A percentile compares a stretch with the other conserved stretches of the same genome.
These are phyloP conservation scores for Byssoonygena ceratinophila DNA, from an alignment of 2,329 filamentous ascomycete species.

Conservation along the genomic window DNA sequence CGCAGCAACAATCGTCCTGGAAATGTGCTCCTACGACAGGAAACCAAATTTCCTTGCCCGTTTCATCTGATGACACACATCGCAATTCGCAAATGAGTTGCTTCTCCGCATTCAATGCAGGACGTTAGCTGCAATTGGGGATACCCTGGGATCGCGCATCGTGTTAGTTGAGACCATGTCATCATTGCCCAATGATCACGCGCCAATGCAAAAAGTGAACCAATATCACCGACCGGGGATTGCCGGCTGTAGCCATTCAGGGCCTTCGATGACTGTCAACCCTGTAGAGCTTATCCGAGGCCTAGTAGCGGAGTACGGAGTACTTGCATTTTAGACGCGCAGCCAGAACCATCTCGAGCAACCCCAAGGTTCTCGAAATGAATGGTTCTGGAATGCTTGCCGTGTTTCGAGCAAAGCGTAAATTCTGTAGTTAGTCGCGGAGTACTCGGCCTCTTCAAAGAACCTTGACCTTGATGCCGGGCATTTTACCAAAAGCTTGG, in stretches of 20 bases:
- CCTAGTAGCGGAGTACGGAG: neutral
- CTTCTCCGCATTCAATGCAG: constrained; percentile 7
- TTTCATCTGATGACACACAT: constrained; percentile 1
- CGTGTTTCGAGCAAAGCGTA: neutral
- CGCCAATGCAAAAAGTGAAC: neutral
- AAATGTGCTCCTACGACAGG: no score
- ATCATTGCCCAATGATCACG: neutral
- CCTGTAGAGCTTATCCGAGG: neutral
- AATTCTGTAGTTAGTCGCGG: neutral
- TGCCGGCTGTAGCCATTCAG: constrained; percentile 6
- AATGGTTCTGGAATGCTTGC: neutral
- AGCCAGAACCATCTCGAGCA: neutral
- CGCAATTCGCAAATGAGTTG: neutral
- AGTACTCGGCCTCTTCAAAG: neutral
- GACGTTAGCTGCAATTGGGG: neutral
- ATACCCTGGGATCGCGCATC: neutral
- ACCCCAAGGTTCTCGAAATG: neutral
- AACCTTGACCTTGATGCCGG: constrained; percentile 1
- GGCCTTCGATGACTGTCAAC: neutral
- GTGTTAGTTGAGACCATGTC: neutral
- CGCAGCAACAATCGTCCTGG: no score
- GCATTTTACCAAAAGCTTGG: neutral
- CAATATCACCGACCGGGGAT: neutral
- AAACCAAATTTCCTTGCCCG: no score
- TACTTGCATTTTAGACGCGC: neutral